phyloP scores from a whole-genome alignment of 2,329 filamentous ascomycete species.

The Colletotrichum siamense region DNA sequence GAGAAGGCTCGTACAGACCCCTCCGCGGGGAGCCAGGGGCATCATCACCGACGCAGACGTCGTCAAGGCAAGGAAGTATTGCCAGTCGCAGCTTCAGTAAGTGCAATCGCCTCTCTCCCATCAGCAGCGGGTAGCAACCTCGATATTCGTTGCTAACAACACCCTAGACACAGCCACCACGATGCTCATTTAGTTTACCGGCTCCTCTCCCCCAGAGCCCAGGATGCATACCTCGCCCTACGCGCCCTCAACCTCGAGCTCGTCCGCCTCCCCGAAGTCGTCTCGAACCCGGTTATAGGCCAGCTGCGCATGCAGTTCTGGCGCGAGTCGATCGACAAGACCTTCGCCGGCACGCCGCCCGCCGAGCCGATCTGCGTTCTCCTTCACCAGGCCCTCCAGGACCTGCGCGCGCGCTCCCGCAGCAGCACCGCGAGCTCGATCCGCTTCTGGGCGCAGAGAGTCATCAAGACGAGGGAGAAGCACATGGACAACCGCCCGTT shows the following conservation, averaged over 20 bases:
- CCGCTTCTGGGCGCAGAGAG: constrained; percentile 76
- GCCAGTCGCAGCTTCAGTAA: constrained; percentile 57
- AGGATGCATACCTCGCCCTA: constrained; percentile 87
- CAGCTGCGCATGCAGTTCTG: constrained; percentile 94
- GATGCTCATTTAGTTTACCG: constrained; percentile 86
- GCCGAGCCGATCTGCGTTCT: constrained; percentile 92
- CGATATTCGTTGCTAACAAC: neutral
- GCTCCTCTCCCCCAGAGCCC: constrained; percentile 77
- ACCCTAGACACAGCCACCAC: constrained; percentile 79
- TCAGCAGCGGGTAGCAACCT: neutral
- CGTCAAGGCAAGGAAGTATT: constrained; percentile 59
- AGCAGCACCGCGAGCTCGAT: constrained; percentile 51
- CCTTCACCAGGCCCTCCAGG: constrained; percentile 73
- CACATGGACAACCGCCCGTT: constrained; percentile 87
- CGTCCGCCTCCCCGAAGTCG: constrained; percentile 86
- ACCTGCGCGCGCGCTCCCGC: constrained; percentile 53
- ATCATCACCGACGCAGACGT: constrained; percentile 58
- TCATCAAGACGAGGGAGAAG: constrained; percentile 83
- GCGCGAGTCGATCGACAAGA: constrained; percentile 81
- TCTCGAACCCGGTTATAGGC: constrained; percentile 86
- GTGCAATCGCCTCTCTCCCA: constrained; percentile 10
- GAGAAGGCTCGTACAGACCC: constrained; percentile 35
- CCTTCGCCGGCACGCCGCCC: constrained; percentile 79
- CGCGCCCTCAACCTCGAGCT: constrained; percentile 93
- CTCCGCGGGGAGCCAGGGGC: constrained; percentile 20